Evolutionary conservation across 345 rosid genomes (phyloP), one percentile per base, ranked within the genome.

Genomic region (Lepidium aucheri): DNA sequence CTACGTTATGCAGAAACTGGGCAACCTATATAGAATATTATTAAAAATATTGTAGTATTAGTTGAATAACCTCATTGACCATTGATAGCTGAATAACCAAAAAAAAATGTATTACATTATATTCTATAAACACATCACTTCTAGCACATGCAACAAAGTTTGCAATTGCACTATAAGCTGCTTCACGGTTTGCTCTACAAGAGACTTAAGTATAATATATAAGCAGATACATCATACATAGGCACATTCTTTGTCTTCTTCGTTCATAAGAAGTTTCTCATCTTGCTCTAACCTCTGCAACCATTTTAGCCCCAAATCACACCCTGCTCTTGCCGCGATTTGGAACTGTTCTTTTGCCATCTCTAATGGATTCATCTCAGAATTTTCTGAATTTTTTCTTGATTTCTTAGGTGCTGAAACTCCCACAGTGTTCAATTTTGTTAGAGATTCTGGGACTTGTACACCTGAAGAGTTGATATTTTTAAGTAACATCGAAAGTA

Each of bases 261-360:
- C 68, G 7, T n/a, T 73, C 50, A 24, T 16, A 32, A 86, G 76
- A 50, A 59, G 78, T 63, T 79, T 81, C 78, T 90, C 97, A 75
- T 85, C 96, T 77, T 94, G 92, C 72, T 90, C 95, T 3, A 90
- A 17, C 74, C 96, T 78, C 64, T 73, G 79, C 62, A 90, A 65
- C 99, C 99, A 90, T 74, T 81, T 84, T 5, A 88, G 68, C 43
- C 97, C 91, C 3, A 90, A 85, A 75, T 86, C 84, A 55, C 81
- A 84, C 41, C 90, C 92, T 46, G 88, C 83, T 77, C 78, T 77
- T 60, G 91, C 89, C 3, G 98, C 97, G 22, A 86, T 43, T 76
- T 78, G 82, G 54, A 93, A 93, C 69, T 88, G 90, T 52, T 78
- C 84, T 70, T 83, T 93, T 10, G 96, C 97, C 84, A 72, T 72